Base-by-base conservation (phyloP, 768 basidiomycete genomes). In the Lentinula edodes region DNA sequence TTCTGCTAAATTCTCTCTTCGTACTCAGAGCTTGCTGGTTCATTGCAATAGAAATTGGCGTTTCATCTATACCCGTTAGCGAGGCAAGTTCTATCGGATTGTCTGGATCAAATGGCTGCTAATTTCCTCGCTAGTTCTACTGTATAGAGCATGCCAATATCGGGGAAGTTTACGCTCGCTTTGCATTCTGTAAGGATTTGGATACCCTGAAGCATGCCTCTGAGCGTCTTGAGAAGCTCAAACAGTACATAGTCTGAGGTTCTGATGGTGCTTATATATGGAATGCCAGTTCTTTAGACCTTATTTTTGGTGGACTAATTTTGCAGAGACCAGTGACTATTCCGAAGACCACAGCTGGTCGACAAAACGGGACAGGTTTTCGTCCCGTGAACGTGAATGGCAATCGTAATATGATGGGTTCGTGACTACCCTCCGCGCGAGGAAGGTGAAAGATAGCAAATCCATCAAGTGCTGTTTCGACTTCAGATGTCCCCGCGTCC, bases 111-210 rank as follows among this genome's bases (percentile, higher is more conserved):
- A 48, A 15, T 8, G 41, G 36, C 41, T 51, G 48, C 50, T 28
- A 42, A 28, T 28, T 38, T 43, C 57, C 28, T 52, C 63, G 34
- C 39, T 62, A 95, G 92, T 98, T 98, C 75, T 98, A 96, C 75
- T 94, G 93, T 69, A 81, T 87, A 66, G 91, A 93, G 61, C 95
- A 98, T 69, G 81, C 86, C 32, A 74, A 74, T 61, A 92, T 97
- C 59, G 95, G 95, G 32, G 95, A 96, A 72, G 87, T 79, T 52
- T 96, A 88, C 69, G 87, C 83, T 20, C 84, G 93, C 60, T 98
- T 98, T 71, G 89, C 95, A 1, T 95, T 97, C 79, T 98, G 97
- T 81, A 99, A 99, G 71, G 96, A 98, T 68, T 64, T 86, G 18
- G 92, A 91, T 45, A 96, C 93, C 0, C 80, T 99, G 15, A 82